Evolutionary conservation across 768 basidiomycete species (phyloP).

Genomic region (Tricholoma terreum): DNA sequence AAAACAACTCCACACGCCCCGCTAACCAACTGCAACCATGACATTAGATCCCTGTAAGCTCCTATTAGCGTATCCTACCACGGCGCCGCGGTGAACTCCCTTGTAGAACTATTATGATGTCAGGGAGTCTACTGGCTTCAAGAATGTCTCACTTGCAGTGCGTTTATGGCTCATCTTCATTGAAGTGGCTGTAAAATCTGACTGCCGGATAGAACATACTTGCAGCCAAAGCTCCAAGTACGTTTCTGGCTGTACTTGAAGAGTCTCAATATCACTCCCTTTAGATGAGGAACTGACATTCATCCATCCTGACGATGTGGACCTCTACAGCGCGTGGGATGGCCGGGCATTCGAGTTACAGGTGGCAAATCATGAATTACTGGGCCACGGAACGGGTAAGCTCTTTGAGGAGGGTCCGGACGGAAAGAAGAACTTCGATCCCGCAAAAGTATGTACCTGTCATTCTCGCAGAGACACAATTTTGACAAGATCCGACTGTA

Average conservation of each 20-base stretch:
- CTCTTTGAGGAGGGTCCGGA: constrained; percentile 73
- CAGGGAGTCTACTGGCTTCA: constrained; percentile 79
- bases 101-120: constrained; percentile 77
- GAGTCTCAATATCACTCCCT: not conserved
- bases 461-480: not conserved
- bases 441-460: constrained; percentile 44
- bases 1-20: not conserved
- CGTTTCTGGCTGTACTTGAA: constrained; percentile 15
- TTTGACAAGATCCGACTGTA: constrained; percentile 22
- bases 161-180: constrained; percentile 17
- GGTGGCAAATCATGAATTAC: constrained; percentile 86
- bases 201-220: constrained; percentile 61
- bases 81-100: not conserved
- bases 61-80: not conserved
- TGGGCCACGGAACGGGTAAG: constrained; percentile 85
- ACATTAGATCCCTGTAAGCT: constrained; percentile 58
- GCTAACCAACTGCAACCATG: not conserved
- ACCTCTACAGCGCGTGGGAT: constrained; percentile 76
- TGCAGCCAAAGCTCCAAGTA: constrained; percentile 83
- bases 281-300: constrained; percentile 78
- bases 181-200: not conserved
- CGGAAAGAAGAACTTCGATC: constrained; percentile 82
- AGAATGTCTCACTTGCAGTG: constrained; percentile 83
- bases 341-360: constrained; percentile 79
- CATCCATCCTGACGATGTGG: constrained; percentile 74